Evolutionary conservation across 805 yeast species (phyloP).

Genomic region (Candida ascalaphidarum): DNA sequence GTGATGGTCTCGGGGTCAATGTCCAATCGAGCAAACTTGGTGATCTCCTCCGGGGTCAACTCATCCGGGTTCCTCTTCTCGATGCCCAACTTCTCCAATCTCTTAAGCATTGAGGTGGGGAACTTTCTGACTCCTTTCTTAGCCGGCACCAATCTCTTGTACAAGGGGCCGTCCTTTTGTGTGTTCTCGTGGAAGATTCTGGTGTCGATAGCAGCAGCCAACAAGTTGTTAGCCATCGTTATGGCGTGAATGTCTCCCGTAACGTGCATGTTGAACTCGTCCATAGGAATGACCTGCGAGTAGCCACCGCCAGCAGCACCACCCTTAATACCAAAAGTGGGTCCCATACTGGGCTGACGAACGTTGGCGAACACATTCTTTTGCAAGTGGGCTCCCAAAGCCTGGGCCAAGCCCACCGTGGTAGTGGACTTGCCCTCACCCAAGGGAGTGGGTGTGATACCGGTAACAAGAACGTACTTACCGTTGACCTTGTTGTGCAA

Average conservation of each 20-base stretch:
- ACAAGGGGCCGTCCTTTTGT: slow-evolving; percentile 65
- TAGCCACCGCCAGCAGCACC: slow-evolving; percentile 92
- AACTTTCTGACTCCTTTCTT: slow-evolving; percentile 65
- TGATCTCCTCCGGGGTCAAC: slow-evolving; percentile 60
- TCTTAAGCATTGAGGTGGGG: slow-evolving; percentile 57
- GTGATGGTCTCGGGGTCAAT: slow-evolving; percentile 75
- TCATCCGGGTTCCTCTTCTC: slow-evolving; percentile 63
- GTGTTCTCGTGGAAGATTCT: slow-evolving; percentile 79
- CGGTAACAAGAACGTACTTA: slow-evolving; percentile 68
- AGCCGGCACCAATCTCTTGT: slow-evolving; percentile 66
- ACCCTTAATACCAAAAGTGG: slow-evolving; percentile 82
- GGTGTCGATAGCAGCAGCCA: slow-evolving; percentile 82
- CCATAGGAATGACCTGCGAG: slow-evolving; percentile 84
- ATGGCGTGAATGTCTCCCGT: slow-evolving; percentile 86
- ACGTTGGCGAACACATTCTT: slow-evolving; percentile 71
- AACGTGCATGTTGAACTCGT: slow-evolving; percentile 77
- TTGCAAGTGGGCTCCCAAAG: slow-evolving; percentile 66
- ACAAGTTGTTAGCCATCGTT: slow-evolving; percentile 70
- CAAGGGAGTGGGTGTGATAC: slow-evolving; percentile 79
- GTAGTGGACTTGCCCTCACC: slow-evolving; percentile 87
- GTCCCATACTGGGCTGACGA: slow-evolving; percentile 86
- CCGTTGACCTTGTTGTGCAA: slow-evolving; percentile 54
- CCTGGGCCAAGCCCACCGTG: slow-evolving; percentile 76
- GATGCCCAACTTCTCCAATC: slow-evolving; percentile 64
- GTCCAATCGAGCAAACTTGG: slow-evolving; percentile 59